phyloP scores from a whole-genome alignment of 2,329 filamentous ascomycete species.

The Orbilia quercus region DNA sequence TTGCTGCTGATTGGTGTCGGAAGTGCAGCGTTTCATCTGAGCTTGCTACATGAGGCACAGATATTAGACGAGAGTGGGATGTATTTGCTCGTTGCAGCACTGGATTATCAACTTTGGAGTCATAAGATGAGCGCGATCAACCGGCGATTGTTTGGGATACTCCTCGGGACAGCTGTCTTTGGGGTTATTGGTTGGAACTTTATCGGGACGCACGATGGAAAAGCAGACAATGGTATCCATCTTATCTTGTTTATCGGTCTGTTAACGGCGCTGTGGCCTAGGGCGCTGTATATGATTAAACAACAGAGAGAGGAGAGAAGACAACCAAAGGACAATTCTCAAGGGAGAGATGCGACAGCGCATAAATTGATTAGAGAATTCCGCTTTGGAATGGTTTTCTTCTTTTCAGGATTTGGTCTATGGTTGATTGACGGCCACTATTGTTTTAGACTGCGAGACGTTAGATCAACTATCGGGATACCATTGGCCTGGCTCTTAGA shows the following conservation, averaged over 20 bases:
- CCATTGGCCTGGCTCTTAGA: constrained; percentile 12
- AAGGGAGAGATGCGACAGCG: background rate
- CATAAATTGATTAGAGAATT: constrained; percentile 11
- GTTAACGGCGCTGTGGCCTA: constrained; percentile 16
- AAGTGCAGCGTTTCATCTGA: constrained; percentile 10
- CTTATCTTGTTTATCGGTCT: constrained; percentile 7
- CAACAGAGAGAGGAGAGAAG: background rate
- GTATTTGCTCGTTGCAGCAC: constrained; percentile 16
- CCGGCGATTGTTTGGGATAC: constrained; percentile 5
- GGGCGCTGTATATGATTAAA: constrained; percentile 12
- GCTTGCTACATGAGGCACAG: constrained; percentile 9
- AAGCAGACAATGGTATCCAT: constrained; percentile 15
- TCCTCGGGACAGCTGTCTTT: constrained; percentile 4
- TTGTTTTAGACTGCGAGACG: constrained; percentile 4
- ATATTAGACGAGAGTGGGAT: constrained; percentile 17
- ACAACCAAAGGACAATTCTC: background rate
- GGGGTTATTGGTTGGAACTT: constrained; percentile 21
- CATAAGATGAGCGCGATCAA: background rate
- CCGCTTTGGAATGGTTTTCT: constrained; percentile 4
- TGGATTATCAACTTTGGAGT: constrained; percentile 16
- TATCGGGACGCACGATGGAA: constrained; percentile 9
- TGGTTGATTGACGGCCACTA: constrained; percentile 12
- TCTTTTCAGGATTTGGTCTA: constrained; percentile 15
- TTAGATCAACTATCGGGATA: background rate
- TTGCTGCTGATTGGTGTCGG: constrained; percentile 6